These are phyloP conservation scores for Coemansia sp. DNA, from an alignment of 192 early-diverging fungal genomes.

Conservation along the genomic window DNA sequence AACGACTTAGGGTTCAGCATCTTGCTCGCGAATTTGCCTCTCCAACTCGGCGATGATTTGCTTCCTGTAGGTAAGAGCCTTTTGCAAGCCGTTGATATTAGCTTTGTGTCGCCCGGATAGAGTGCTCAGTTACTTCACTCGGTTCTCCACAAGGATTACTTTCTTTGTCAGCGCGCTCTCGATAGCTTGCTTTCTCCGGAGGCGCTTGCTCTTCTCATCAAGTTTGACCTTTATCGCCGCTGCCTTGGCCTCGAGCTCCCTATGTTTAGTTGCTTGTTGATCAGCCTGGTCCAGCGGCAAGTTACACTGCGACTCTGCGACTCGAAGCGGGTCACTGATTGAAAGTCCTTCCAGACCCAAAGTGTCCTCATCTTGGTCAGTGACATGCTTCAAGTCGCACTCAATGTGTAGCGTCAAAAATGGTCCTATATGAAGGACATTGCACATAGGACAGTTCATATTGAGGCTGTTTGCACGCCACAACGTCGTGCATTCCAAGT, in stretches of 20 bases:
- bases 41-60: not conserved
- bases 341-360: not conserved
- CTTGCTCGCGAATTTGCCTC: not conserved
- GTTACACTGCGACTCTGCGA: not conserved
- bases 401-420: not conserved
- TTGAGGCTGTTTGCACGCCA: not conserved
- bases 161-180: not conserved
- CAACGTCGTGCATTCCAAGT: not conserved
- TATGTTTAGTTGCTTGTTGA: not conserved
- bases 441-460: conserved; percentile 4
- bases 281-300: not conserved
- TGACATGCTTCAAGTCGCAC: not conserved
- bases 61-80: not conserved
- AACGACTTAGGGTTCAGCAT: not conserved
- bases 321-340: not conserved
- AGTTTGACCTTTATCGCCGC: not conserved
- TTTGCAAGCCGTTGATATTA: not conserved
- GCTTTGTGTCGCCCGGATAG: not conserved
- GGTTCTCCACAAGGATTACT: not conserved
- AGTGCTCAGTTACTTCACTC: not conserved
- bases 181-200: not conserved
- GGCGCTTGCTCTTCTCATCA: not conserved
- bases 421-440: not conserved
- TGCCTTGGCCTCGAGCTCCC: not conserved
- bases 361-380: not conserved